Evolutionary conservation across 208 protist genomes (phyloP).

Genomic region (Spongospora subterranea): DNA sequence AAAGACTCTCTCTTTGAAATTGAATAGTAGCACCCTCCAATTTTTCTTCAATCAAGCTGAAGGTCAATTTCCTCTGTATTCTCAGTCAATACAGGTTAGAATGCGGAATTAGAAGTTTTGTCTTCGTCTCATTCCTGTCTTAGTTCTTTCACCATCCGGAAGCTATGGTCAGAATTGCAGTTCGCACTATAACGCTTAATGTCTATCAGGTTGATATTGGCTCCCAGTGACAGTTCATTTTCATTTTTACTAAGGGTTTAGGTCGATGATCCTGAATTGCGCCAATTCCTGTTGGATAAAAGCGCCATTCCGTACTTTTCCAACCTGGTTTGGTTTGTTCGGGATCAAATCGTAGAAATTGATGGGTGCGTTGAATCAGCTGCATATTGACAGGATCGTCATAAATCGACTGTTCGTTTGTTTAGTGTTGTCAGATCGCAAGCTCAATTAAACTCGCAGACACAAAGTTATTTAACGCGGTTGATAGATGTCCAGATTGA

Average conservation of each 20-base stretch:
- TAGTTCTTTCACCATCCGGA: slow-evolving; percentile 84
- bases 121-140: not conserved
- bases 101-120: not conserved
- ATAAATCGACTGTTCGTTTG: no score
- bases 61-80: slow-evolving; percentile 80
- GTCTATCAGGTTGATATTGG: slow-evolving; percentile 80
- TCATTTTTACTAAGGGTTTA: slow-evolving; percentile 60
- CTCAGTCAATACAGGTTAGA: slow-evolving; percentile 75
- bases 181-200: slow-evolving; percentile 82
- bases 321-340: slow-evolving; percentile 81
- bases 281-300: slow-evolving; percentile 75
- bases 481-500: slow-evolving; percentile 75
- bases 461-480: not conserved
- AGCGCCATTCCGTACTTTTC: slow-evolving; percentile 80
- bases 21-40: slow-evolving; percentile 79
- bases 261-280: slow-evolving; percentile 72
- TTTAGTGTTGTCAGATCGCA: no score
- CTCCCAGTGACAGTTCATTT: no score
- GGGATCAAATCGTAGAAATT: slow-evolving; percentile 65
- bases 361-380: no score
- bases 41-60: slow-evolving; percentile 81
- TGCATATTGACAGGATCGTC: no score
- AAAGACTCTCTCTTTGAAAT: slow-evolving; percentile 80
- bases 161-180: slow-evolving; percentile 81
- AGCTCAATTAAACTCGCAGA: not conserved